Conservation (phyloP, 1,284 basidiomycete genomes). For the Trametes sp. region DNA sequence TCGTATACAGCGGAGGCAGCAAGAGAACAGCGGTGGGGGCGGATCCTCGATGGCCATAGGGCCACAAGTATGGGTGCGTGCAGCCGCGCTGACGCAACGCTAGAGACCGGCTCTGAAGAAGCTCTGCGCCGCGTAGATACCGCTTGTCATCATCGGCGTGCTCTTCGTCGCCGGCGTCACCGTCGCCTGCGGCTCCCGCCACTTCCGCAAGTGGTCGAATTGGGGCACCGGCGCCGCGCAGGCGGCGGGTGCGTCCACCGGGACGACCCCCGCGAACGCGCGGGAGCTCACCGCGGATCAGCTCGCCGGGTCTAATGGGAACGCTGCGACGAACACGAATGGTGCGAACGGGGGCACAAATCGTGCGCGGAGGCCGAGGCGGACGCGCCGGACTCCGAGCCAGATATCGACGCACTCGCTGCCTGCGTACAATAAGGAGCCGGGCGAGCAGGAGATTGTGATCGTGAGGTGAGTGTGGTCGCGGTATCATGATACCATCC, state of each 20-base stretch:
- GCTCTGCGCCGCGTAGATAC: constrained; percentile 32
- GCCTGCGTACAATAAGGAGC: constrained; percentile 80
- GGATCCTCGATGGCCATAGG: not conserved
- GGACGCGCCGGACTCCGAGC: constrained; percentile 60
- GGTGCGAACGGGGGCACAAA: constrained; percentile 26
- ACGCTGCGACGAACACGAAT: constrained; percentile 2
- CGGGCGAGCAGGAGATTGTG: constrained; percentile 80
- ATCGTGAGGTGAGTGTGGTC: constrained; percentile 60
- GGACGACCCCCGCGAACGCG: constrained; percentile 25
- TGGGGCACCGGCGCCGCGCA: constrained; percentile 33
- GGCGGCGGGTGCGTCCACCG: constrained; percentile 28
- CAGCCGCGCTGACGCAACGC: not conserved
- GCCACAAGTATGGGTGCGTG: constrained; percentile 19
- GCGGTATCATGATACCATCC: constrained; percentile 3
- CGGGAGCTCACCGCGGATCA: constrained; percentile 47
- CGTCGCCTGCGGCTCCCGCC: constrained; percentile 28
- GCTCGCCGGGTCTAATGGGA: constrained; percentile 25
- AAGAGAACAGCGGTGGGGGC: not conserved
- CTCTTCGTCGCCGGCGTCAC: constrained; percentile 32
- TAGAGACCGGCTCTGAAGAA: not conserved
- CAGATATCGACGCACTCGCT: constrained; percentile 78
- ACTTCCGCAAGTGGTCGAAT: constrained; percentile 23
- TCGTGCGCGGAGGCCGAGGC: constrained; percentile 44
- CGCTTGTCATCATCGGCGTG: constrained; percentile 38
- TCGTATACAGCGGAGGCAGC: constrained; percentile 4